Evolutionary conservation across 228 moss, liverwort and hornwort genomes (phyloP).

Genomic region (Sphagnum fallax): DNA sequence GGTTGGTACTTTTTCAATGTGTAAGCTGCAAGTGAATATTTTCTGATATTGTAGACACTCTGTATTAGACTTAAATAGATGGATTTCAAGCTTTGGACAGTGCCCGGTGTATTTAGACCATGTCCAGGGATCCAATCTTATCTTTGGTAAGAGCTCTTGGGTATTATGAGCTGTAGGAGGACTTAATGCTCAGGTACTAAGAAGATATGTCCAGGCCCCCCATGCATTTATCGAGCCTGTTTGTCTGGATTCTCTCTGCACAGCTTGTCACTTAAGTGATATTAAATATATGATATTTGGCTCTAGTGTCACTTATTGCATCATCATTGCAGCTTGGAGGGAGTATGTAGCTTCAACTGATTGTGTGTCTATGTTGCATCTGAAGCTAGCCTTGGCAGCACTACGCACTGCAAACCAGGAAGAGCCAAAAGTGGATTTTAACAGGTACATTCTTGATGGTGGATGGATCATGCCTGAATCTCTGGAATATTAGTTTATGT

Average conservation of each 20-base stretch:
- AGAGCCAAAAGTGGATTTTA: constrained; percentile 72
- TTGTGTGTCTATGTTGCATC: constrained; percentile 13
- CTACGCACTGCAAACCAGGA: constrained; percentile 74
- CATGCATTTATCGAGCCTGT: too few species aligned
- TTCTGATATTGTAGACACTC: background rate
- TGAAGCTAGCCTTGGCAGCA: constrained; percentile 90
- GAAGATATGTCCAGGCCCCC: background rate
- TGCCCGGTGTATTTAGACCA: too few species aligned
- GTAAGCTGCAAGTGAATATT: background rate
- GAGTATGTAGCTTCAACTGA: constrained; percentile 13
- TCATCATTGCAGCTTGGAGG: background rate
- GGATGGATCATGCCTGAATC: background rate
- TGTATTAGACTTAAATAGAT: background rate
- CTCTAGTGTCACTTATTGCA: too few species aligned
- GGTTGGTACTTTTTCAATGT: constrained; percentile 24
- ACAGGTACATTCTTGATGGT: constrained; percentile 31
- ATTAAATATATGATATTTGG: background rate
- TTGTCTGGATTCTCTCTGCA: too few species aligned
- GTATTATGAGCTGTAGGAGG: background rate
- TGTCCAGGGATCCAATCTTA: background rate
- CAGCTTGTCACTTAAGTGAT: background rate
- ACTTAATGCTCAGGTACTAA: background rate
- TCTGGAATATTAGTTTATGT: too few species aligned
- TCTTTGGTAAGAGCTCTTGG: background rate
- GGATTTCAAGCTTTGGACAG: background rate